phyloP scores from a whole-genome alignment of 345 rosid species.

The Aurinia saxatilis region DNA sequence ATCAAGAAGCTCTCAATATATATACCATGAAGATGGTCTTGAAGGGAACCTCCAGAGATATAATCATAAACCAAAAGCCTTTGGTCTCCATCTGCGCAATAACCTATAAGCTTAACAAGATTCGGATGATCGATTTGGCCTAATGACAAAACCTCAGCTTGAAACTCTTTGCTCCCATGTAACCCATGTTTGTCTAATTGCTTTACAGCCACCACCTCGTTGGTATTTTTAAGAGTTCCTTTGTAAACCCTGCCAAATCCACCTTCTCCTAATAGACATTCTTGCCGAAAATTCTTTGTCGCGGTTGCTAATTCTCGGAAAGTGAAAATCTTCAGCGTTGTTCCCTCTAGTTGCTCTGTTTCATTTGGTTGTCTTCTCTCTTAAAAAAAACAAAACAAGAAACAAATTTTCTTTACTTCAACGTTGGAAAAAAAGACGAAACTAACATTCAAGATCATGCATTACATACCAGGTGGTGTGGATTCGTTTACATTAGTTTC shows the following conservation, averaged over 20 bases:
- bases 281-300: conserved; percentile 68
- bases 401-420: not conserved
- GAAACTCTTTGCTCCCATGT: conserved; percentile 51
- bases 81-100: conserved; percentile 71
- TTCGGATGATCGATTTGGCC: conserved; percentile 45
- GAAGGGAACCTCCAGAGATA: conserved; percentile 43
- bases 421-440: not conserved
- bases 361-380: conserved; percentile 3
- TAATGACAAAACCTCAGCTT: conserved; percentile 38
- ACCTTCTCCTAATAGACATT: conserved; percentile 70
- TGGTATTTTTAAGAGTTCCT: conserved; percentile 52
- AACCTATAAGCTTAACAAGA: conserved; percentile 52
- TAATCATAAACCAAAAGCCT: conserved; percentile 57
- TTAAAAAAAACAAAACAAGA: conserved; percentile 2
- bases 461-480: conserved; percentile 14
- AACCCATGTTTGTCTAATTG: conserved; percentile 64
- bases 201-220: conserved; percentile 71
- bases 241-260: conserved; percentile 74
- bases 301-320: conserved; percentile 72
- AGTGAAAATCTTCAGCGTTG: conserved; percentile 23
- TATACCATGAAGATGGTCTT: conserved; percentile 50
- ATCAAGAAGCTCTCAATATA: not conserved
- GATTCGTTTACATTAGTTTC: conserved; percentile 5
- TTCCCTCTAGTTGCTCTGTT: conserved; percentile 2
- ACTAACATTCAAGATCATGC: no score